Percentiles rank a stretch among this genome's conserved stretches.
These are phyloP conservation scores for Phytophthora megakarya DNA, from an alignment of 352 stramenopile species.

Conservation along the genomic window DNA sequence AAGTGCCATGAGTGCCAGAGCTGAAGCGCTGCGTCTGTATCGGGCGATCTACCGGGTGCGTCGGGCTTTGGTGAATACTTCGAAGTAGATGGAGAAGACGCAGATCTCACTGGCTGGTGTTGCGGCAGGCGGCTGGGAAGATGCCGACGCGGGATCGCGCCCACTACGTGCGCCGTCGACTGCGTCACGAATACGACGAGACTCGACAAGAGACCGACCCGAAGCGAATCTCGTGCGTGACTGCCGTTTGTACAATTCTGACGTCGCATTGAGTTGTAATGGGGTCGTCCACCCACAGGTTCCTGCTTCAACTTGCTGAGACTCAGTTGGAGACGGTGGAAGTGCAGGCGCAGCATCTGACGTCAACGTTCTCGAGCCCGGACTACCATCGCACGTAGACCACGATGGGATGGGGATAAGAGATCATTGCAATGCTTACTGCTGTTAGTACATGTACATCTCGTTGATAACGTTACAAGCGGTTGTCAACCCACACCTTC, in stretches of 20 bases:
- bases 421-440: too few species aligned
- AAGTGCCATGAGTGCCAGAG: constrained; percentile 12
- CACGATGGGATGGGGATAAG: too few species aligned
- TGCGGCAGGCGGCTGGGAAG: constrained; percentile 52
- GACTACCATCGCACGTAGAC: constrained; percentile 59
- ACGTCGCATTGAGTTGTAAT: constrained; percentile 9
- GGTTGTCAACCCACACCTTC: too few species aligned
- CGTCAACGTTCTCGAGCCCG: constrained; percentile 62
- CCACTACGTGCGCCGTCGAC: constrained; percentile 67
- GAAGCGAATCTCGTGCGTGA: constrained; percentile 59
- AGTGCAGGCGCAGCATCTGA: constrained; percentile 70
- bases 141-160: constrained; percentile 72
- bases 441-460: too few species aligned
- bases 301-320: constrained; percentile 69
- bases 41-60: constrained; percentile 78
- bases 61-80: background rate
- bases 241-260: background rate
- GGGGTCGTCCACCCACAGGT: constrained; percentile 27
- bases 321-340: constrained; percentile 81
- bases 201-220: constrained; percentile 53
- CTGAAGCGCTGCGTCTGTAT: constrained; percentile 66
- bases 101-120: too few species aligned
- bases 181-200: constrained; percentile 78
- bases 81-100: background rate
- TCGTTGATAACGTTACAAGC: too few species aligned